Base-by-base conservation (phyloP, 179 eudicot species). In the Pouteria campechiana region DNA sequence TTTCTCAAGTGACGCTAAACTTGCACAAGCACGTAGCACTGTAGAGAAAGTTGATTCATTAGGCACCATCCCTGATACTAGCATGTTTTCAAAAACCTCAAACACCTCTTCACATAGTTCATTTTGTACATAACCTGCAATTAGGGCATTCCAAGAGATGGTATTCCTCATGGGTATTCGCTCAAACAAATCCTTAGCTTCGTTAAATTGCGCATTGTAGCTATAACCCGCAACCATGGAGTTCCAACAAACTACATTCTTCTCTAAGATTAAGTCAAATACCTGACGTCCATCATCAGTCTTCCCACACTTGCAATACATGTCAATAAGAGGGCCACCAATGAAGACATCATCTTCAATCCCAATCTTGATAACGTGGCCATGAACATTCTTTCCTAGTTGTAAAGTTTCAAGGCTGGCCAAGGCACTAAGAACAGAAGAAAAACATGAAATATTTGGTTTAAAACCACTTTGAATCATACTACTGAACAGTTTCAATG, bases 191-290 rank as follows among this genome's bases (percentile, higher is more conserved):
- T 62, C 61, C 40, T 29, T 52, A 36, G 81, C 74, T 50, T 59
- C 60, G 17, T 41, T 64, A 18, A 67, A 24, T 22, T 56, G 57
- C 18, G 63, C 70, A 39, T 63, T 70, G 22, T 54, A 41, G 33
- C 77, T 48, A 57, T 75, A 75, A 10, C 71, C 76, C 25, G 60
- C 32, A 1, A 70, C 30, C 74, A 75, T 63, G 2, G 81, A 63
- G 36, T 75, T 75, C 74, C 74, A 70, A 48, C 65, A 67, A 9
- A 62, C 73, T 15, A 71, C 66, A 54, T 71, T 71, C 48, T 57
- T 70, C 2, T 65, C 30, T 9, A 20, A 36, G 23, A 49, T 32
- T 15, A 47, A 45, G 44, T 71, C 57, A 30, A 71, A 71, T 36
- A 62, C 46, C 20, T 37, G 20, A 11, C 60, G 64, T 20, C 63